Evolutionary conservation across 805 yeast species (phyloP), one percentile per base, ranked within the genome.

Genomic region (Nakazawaea wyomingensis): DNA sequence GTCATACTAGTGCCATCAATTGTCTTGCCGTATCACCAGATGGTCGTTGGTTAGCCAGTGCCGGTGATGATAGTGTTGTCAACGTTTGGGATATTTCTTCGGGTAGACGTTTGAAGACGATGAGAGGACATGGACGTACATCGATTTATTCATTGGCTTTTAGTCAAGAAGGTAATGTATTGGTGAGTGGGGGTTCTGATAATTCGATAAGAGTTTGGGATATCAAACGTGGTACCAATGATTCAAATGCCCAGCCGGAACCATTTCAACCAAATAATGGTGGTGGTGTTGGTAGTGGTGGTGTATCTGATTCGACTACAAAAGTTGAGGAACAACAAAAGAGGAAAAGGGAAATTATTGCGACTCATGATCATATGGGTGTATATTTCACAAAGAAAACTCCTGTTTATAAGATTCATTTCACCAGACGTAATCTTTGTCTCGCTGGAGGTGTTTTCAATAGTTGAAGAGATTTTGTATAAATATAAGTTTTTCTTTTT

Each of bases 181-280:
- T 93, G 35, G 90, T 93, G 4, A 84, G 95, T 62, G 88, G 95
- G 18, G 96, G 95, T 38, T 89, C 95, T 1, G 99, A 93, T 65
- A 80, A 82, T 57, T 81, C 95, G 2, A 95, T 93, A 3, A 74
- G 99, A 51, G 95, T 89, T 3, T 93, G 99, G 99, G 98, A 93
- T 62, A 80, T 88, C 41, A 88, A 85, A 60, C 78, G 80, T 53
- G 88, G 87, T 42, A 88, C 97, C 0, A 72, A 73, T 41, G 96
- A 89, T 53, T 78, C 82, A 1, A 84, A 84, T 5, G 79, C 85
- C 8, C 80, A 77, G 47, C 90, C 96, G 0, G 96, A 86, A 57
- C 77, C 83, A 21, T 77, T 78, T 53, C 47, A 48, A 6, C 45
- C 46, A 39, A 44, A 37, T 29, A 54, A 39, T 48, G 50, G 44